A percentile compares a stretch with the other conserved stretches of the same genome.
These are phyloP conservation scores for Psilocybe cyanescens DNA, from an alignment of 768 basidiomycete genomes.

Conservation along the genomic window DNA sequence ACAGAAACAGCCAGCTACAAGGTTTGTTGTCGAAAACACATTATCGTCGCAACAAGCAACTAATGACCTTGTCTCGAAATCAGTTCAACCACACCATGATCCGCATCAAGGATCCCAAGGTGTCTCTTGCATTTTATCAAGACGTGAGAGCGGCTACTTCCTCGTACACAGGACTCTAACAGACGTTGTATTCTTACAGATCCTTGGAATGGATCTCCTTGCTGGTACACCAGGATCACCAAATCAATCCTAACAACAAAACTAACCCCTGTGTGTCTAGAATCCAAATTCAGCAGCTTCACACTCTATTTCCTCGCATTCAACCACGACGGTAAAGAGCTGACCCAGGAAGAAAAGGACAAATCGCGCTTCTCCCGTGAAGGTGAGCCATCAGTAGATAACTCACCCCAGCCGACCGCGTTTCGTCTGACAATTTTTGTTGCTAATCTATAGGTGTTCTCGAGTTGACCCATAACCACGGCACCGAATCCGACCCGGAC, in stretches of 20 bases:
- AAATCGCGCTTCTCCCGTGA: constrained; percentile 61
- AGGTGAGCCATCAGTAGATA: constrained; percentile 43
- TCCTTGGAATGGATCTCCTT: constrained; percentile 80
- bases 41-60: background rate
- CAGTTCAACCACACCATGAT: constrained; percentile 91
- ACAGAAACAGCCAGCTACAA: constrained; percentile 69
- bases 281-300: constrained; percentile 60
- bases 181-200: constrained; percentile 28
- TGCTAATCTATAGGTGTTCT: constrained; percentile 58
- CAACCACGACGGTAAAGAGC: constrained; percentile 56
- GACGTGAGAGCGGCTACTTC: constrained; percentile 44
- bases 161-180: background rate
- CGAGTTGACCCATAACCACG: constrained; percentile 89
- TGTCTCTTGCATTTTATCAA: constrained; percentile 80
- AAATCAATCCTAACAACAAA: background rate
- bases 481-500: constrained; percentile 77
- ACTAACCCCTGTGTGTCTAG: constrained; percentile 34
- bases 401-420: background rate
- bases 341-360: constrained; percentile 57
- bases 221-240: constrained; percentile 38
- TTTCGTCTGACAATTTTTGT: too few relatives aligned
- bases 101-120: constrained; percentile 85
- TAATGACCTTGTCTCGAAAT: constrained; percentile 2
- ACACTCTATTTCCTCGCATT: constrained; percentile 89
- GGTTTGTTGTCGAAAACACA: constrained; percentile 32